A percentile compares a stretch with the other conserved stretches of the same genome.
Evolutionary conservation across 139 green algal species (phyloP).

Genomic region (Picochlorum sp.): DNA sequence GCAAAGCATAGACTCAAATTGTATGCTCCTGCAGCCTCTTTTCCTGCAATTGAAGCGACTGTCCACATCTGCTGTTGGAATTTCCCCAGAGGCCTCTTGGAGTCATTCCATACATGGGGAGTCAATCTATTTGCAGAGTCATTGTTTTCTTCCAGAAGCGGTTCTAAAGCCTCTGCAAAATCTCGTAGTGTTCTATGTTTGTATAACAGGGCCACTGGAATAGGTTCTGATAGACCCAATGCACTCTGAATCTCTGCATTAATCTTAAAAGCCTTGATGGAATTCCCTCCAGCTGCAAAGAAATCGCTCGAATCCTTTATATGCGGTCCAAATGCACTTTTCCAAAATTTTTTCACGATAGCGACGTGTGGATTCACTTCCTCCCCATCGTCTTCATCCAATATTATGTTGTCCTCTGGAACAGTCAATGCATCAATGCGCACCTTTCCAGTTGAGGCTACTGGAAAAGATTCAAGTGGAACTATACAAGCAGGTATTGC

Average conservation of each 20-base stretch:
- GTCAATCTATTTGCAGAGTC: neutral
- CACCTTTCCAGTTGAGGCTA: slow-evolving; percentile 22
- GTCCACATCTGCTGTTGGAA: slow-evolving; percentile 13
- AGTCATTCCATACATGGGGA: neutral
- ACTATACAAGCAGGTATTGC: slow-evolving; percentile 19
- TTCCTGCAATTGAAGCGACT: neutral
- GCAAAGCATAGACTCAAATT: neutral
- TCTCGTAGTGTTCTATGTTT: neutral
- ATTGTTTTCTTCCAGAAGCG: neutral
- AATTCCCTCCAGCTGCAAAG: slow-evolving; percentile 3
- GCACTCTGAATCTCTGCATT: slow-evolving; percentile 2
- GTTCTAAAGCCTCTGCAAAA: neutral
- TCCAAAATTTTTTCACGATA: too few species aligned
- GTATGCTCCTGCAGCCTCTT: slow-evolving; percentile 8
- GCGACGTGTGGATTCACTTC: too few species aligned
- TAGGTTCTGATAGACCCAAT: neutral
- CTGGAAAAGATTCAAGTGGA: slow-evolving; percentile 10
- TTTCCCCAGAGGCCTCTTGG: slow-evolving; percentile 1
- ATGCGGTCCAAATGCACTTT: too few species aligned
- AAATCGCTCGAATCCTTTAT: slow-evolving; percentile 2
- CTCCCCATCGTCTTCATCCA: neutral
- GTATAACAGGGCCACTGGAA: neutral
- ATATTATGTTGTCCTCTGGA: neutral
- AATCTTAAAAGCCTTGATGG: neutral
- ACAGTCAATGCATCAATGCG: slow-evolving; percentile 6